Percentiles rank a stretch among this genome's conserved stretches.
Evolutionary conservation across 2,329 filamentous ascomycete species (phyloP).

Genomic region (Ceratocystis papillata): DNA sequence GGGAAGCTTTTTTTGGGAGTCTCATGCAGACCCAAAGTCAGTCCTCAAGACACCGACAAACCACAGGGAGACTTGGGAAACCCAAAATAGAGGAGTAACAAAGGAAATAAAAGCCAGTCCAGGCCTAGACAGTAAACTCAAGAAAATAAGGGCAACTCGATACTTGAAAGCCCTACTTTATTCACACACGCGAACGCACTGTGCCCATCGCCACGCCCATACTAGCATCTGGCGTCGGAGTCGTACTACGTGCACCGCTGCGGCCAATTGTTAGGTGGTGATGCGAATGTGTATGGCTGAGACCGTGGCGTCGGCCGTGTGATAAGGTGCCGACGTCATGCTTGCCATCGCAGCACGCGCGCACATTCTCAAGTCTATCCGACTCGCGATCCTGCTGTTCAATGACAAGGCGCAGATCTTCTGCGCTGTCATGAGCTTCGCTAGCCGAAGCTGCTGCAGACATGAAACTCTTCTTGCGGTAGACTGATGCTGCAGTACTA

Average conservation of each 20-base stretch:
- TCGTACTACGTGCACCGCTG: constrained; percentile 10
- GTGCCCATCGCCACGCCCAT: constrained; percentile 6
- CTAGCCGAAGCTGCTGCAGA: constrained; percentile 38
- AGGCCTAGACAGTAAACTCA: not conserved
- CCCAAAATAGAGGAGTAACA: not conserved
- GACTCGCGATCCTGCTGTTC: constrained; percentile 66
- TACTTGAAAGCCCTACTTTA: no score
- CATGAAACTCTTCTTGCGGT: constrained; percentile 23
- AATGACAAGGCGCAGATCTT: constrained; percentile 70
- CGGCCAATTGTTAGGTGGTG: constrained; percentile 14
- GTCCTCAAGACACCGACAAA: no score
- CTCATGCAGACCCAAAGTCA: no score
- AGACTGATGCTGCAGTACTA: not conserved
- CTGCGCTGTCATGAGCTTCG: constrained; percentile 63
- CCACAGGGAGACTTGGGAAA: not conserved
- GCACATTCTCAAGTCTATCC: constrained; percentile 82
- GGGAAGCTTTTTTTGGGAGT: no score
- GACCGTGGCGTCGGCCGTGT: constrained; percentile 12
- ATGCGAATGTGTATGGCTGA: constrained; percentile 12
- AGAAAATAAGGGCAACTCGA: not conserved
- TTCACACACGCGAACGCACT: constrained; percentile 13
- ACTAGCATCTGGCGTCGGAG: constrained; percentile 1
- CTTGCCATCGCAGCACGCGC: constrained; percentile 96
- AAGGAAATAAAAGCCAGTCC: not conserved
- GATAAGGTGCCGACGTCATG: constrained; percentile 56